Evolutionary conservation across 257 asterid species (phyloP).

Genomic region (Plantago elongata): DNA sequence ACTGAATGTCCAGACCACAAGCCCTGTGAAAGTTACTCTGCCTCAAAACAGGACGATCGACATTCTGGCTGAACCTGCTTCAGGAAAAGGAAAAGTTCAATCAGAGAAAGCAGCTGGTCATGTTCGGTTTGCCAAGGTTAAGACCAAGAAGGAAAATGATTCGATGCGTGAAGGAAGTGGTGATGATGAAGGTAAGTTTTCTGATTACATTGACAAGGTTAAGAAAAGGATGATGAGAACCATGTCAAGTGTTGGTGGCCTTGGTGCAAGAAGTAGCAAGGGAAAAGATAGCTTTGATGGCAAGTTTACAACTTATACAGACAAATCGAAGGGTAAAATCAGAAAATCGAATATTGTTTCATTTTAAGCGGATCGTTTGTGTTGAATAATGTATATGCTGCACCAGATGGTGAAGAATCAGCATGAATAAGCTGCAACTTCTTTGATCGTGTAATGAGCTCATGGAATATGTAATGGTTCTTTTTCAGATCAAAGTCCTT

Average conservation of each 20-base stretch:
- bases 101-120: not conserved
- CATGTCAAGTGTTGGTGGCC: conserved; percentile 27
- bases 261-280: conserved; percentile 15
- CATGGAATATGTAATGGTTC: no score
- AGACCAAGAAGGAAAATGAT: conserved; percentile 16
- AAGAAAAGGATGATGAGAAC: conserved; percentile 26
- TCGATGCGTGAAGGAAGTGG: not conserved
- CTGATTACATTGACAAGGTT: conserved; percentile 28
- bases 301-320: conserved; percentile 33
- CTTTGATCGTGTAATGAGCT: no score
- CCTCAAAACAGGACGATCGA: not conserved
- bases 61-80: not conserved
- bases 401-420: no score
- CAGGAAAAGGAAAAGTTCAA: not conserved
- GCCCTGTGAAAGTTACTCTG: not conserved
- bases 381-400: not conserved
- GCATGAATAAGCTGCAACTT: no score
- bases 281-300: conserved; percentile 56
- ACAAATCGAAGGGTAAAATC: conserved; percentile 37
- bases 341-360: conserved; percentile 28
- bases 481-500: no score
- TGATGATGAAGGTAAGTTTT: conserved; percentile 25
- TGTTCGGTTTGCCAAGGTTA: no score
- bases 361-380: not conserved
- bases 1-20: not conserved